These are phyloP conservation scores for Polygonum maritimum DNA, from an alignment of 148 eudicot species.

Conservation along the genomic window DNA sequence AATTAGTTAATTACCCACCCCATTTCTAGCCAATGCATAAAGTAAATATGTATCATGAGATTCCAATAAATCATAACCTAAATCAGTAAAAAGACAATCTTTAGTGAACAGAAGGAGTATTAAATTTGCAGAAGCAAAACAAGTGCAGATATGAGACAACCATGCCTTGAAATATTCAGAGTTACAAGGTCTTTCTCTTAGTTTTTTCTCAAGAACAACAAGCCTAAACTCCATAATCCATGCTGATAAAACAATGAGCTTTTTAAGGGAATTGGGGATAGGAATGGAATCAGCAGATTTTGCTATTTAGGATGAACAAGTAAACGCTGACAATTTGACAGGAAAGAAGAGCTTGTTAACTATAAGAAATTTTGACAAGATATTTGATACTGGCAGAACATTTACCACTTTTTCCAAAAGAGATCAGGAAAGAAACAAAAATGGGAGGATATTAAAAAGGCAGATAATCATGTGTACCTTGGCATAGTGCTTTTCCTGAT, in stretches of 20 bases:
- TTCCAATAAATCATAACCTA: too few relatives aligned
- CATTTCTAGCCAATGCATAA: too few relatives aligned
- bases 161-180: not conserved
- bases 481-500: not conserved
- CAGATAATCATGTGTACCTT: not conserved
- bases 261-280: not conserved
- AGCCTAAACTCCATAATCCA: constrained; percentile 2
- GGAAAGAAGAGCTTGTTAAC: not conserved
- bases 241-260: not conserved
- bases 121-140: not conserved
- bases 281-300: not conserved
- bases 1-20: too few relatives aligned
- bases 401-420: not conserved
- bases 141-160: not conserved
- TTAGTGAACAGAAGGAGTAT: not conserved
- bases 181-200: not conserved
- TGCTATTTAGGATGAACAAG: not conserved
- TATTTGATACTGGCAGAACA: not conserved
- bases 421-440: not conserved
- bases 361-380: not conserved
- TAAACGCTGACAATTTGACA: not conserved
- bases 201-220: not conserved
- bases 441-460: not conserved
- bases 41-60: too few relatives aligned
- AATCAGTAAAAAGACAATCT: too few relatives aligned